Evolutionary conservation across 2,329 filamentous ascomycete genomes (phyloP).

Genomic region (Phialocephala subalpina): DNA sequence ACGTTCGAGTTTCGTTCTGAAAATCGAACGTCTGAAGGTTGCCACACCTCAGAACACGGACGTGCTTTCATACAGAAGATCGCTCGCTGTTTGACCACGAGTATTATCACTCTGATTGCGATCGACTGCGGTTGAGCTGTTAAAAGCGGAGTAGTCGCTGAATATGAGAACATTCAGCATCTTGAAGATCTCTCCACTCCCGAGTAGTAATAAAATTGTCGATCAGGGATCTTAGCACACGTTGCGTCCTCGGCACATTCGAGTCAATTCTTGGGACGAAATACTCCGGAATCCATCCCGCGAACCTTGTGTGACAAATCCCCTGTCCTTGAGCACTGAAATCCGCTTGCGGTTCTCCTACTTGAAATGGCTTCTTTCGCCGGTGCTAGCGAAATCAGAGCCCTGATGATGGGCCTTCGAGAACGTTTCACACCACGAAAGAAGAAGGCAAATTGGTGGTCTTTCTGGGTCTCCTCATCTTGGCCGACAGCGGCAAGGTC

Average conservation of each 20-base stretch:
- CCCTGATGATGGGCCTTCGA: conserved; percentile 41
- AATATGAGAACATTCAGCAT: conserved; percentile 9
- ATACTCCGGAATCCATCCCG: conserved; percentile 15
- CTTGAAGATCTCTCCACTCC: conserved; percentile 20
- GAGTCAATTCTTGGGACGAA: conserved; percentile 15
- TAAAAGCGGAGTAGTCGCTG: conserved; percentile 3
- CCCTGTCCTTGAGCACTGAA: conserved; percentile 17
- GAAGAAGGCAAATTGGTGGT: conserved; percentile 31
- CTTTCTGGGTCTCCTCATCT: conserved; percentile 1
- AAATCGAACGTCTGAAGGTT: conserved; percentile 8
- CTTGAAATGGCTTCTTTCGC: conserved; percentile 22
- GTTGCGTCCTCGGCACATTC: conserved; percentile 23
- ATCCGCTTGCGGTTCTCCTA: conserved; percentile 24
- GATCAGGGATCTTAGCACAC: conserved; percentile 17
- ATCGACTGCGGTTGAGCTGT: neutral
- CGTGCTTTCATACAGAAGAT: neutral
- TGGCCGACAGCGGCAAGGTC: conserved; percentile 28
- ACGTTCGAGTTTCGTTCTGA: conserved; percentile 7
- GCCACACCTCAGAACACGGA: neutral
- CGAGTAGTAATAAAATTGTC: conserved; percentile 7
- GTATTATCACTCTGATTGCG: conserved; percentile 10
- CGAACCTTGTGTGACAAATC: conserved; percentile 13
- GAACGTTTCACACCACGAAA: conserved; percentile 41
- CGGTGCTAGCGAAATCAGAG: conserved; percentile 29
- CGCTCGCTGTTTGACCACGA: neutral